phyloP scores from a whole-genome alignment of 2,329 filamentous ascomycete species.

The Ceratocystis smalleyi region DNA sequence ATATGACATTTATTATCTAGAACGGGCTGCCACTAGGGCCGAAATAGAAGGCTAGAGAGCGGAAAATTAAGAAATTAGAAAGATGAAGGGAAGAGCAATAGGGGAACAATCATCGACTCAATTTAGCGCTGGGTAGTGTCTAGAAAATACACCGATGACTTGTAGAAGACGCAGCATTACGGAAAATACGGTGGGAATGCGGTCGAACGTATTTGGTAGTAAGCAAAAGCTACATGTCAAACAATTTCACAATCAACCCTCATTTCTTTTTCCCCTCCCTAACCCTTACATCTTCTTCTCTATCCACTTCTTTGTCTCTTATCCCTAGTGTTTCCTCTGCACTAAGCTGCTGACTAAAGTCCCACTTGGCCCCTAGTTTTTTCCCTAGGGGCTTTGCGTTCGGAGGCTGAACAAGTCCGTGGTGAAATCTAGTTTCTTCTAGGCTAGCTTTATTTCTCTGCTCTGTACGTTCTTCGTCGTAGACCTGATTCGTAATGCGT shows the following conservation, averaged over 20 bases:
- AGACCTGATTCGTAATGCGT: not conserved
- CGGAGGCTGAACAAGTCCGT: not conserved
- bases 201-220: too few species aligned
- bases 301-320: not conserved
- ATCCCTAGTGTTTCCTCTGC: not conserved
- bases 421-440: not conserved
- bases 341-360: not conserved
- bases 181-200: too few species aligned
- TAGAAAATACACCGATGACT: too few species aligned
- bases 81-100: not conserved
- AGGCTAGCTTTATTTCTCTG: not conserved
- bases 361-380: not conserved
- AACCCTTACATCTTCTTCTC: not conserved
- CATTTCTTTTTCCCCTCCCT: not conserved
- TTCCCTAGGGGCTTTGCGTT: not conserved
- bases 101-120: too few species aligned
- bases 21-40: not conserved
- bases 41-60: slow-evolving; percentile 1
- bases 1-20: not conserved
- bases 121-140: too few species aligned
- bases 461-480: too few species aligned
- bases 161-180: too few species aligned
- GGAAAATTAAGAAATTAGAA: not conserved
- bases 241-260: not conserved
- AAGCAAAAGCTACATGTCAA: too few species aligned